A percentile compares a stretch with the other conserved stretches of the same genome.
phyloP scores from a whole-genome alignment of 1,139 yeast species.

The Lodderomyces metapsilosis region DNA sequence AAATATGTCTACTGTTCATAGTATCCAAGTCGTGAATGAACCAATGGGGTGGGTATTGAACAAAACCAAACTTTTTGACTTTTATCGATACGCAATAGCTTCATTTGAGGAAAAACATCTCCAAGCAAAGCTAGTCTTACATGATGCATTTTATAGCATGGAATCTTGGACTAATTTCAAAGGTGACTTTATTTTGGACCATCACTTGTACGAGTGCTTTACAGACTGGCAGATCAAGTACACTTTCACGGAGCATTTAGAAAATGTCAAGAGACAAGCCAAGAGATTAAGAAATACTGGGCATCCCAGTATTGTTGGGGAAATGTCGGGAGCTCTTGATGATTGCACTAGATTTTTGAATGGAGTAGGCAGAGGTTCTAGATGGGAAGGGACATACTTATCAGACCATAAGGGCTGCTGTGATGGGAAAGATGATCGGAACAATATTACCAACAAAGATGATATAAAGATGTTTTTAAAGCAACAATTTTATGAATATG shows the following conservation, averaged over 20 bases:
- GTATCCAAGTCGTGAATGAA: constrained; percentile 26
- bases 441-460: constrained; percentile 10
- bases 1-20: constrained; percentile 13
- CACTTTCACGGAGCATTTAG: constrained; percentile 17
- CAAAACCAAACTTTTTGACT: constrained; percentile 15
- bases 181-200: constrained; percentile 20
- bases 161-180: constrained; percentile 21
- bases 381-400: constrained; percentile 22
- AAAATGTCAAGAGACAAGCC: constrained; percentile 17
- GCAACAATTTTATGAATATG: constrained; percentile 21
- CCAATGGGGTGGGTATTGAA: constrained; percentile 21
- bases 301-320: constrained; percentile 24
- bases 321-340: constrained; percentile 27
- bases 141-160: constrained; percentile 24
- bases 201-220: constrained; percentile 26
- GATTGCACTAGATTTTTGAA: constrained; percentile 28
- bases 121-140: constrained; percentile 17
- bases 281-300: constrained; percentile 15
- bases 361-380: constrained; percentile 25
- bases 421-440: constrained; percentile 18
- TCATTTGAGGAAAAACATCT: constrained; percentile 12
- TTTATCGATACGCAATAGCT: constrained; percentile 16
- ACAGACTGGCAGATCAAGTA: constrained; percentile 19
- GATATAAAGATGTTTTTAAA: constrained; percentile 20
- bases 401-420: constrained; percentile 15